Conservation (phyloP, 352 stramenopile species). For the Phytophthora syringae region DNA sequence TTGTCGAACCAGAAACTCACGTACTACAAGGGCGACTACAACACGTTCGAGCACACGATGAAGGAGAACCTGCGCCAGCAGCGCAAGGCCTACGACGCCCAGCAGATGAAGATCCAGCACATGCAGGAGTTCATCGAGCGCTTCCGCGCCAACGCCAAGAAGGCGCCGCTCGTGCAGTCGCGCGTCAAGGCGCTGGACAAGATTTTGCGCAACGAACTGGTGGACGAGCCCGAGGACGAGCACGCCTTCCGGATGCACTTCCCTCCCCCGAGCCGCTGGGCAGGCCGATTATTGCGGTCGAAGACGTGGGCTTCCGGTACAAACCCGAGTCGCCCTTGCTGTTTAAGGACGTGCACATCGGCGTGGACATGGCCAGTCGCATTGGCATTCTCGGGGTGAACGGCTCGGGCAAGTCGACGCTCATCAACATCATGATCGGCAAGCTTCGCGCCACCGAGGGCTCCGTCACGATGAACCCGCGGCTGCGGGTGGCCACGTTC, state of each 20-base stretch:
- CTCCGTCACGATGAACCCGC: slow-evolving; percentile 90
- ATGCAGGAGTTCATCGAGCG: slow-evolving; percentile 99
- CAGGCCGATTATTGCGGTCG: slow-evolving; percentile 95
- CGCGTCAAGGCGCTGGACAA: slow-evolving; percentile 95
- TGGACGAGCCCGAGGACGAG: slow-evolving; percentile 94
- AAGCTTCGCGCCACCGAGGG: slow-evolving; percentile 90
- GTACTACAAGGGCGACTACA: slow-evolving; percentile 97
- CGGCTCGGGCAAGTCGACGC: slow-evolving; percentile 94
- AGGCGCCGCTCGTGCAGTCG: slow-evolving; percentile 95
- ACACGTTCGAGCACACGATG: slow-evolving; percentile 95
- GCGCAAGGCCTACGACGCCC: slow-evolving; percentile 88
- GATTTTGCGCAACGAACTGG: slow-evolving; percentile 85
- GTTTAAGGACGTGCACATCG: slow-evolving; percentile 95
- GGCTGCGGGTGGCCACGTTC: slow-evolving; percentile 95
- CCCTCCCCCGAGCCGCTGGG: slow-evolving; percentile 94
- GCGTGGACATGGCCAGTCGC: slow-evolving; percentile 94
- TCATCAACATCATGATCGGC: slow-evolving; percentile 97
- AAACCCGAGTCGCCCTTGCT: slow-evolving; percentile 59
- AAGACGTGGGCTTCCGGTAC: slow-evolving; percentile 88
- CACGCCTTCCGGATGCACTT: slow-evolving; percentile 95
- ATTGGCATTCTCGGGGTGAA: slow-evolving; percentile 95
- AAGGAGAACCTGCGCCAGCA: slow-evolving; percentile 95
- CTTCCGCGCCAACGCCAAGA: slow-evolving; percentile 96
- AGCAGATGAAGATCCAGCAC: slow-evolving; percentile 92
- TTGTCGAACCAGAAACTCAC: slow-evolving; percentile 92